A percentile compares a stretch with the other conserved stretches of the same genome.
Evolutionary conservation across 768 basidiomycete species (phyloP).

Genomic region (Imleria badia): DNA sequence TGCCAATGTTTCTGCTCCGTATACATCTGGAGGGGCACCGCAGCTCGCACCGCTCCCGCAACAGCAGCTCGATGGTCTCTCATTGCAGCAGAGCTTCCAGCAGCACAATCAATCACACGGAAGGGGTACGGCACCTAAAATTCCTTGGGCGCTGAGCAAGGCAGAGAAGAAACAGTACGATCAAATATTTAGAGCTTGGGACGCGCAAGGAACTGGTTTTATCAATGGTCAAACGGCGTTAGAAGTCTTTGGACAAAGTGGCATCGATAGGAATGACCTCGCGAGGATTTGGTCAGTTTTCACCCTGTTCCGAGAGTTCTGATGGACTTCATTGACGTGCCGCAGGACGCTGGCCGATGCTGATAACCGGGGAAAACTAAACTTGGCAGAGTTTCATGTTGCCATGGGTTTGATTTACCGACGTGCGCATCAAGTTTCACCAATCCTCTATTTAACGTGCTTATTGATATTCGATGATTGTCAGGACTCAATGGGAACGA

Average conservation of each 20-base stretch:
- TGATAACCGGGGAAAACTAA: constrained; percentile 93
- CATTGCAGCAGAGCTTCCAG: constrained; percentile 83
- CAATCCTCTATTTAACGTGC: background rate
- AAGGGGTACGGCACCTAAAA: constrained; percentile 60
- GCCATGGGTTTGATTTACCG: constrained; percentile 99
- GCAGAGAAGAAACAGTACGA: constrained; percentile 97
- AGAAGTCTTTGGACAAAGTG: constrained; percentile 94
- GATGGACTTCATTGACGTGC: background rate
- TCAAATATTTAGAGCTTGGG: constrained; percentile 97
- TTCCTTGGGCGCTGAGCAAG: constrained; percentile 86
- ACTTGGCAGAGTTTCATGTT: constrained; percentile 94
- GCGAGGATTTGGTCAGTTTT: constrained; percentile 84
- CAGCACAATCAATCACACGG: constrained; percentile 78
- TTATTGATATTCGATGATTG: background rate
- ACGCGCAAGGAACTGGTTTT: constrained; percentile 75
- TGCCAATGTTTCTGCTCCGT: constrained; percentile 57
- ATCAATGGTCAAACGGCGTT: constrained; percentile 81
- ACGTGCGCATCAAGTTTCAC: constrained; percentile 52
- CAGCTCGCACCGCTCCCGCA: constrained; percentile 60
- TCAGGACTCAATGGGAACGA: constrained; percentile 89
- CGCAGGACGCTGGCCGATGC: constrained; percentile 87
- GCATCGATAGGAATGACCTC: constrained; percentile 83
- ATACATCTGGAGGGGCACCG: constrained; percentile 57
- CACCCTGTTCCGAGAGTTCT: background rate
- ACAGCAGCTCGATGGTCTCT: constrained; percentile 50